Conservation (phyloP, 495 filamentous ascomycete species). For the Parmelia sp. region DNA sequence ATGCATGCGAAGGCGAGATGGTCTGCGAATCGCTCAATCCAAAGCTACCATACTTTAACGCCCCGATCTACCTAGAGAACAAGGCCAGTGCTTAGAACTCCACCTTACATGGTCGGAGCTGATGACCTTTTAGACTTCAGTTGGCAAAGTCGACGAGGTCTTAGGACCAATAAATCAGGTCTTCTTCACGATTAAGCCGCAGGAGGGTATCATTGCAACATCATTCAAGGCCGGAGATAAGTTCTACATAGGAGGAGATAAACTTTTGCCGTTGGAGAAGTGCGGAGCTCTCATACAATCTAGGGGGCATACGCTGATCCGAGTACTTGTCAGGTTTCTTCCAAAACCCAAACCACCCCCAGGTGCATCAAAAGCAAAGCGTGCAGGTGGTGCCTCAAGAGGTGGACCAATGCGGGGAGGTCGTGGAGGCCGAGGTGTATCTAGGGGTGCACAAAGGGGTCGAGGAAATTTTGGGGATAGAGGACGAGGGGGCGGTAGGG, state of each 20-base stretch:
- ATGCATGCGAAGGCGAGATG: conserved; percentile 93
- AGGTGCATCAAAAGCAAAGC: conserved; percentile 53
- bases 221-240: conserved; percentile 96
- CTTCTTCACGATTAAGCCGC: conserved; percentile 95
- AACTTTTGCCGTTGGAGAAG: conserved; percentile 87
- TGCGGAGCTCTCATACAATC: conserved; percentile 28
- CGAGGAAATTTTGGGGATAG: conserved; percentile 36
- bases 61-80: conserved; percentile 96
- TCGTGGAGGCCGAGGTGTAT: conserved; percentile 39
- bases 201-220: conserved; percentile 87
- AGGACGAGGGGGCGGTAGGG: conserved; percentile 34
- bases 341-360: conserved; percentile 86
- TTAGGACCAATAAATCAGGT: conserved; percentile 93
- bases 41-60: conserved; percentile 98
- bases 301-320: conserved; percentile 21
- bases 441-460: conserved; percentile 40
- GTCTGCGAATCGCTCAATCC: conserved; percentile 88
- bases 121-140: conserved; percentile 40
- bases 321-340: conserved; percentile 56
- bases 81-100: conserved; percentile 51
- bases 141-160: conserved; percentile 58
- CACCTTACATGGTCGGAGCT: neutral
- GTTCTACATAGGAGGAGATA: conserved; percentile 91
- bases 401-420: conserved; percentile 43
- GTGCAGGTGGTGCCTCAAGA: conserved; percentile 50